A percentile compares a stretch with the other conserved stretches of the same genome.
These are phyloP conservation scores for Curvularia lunata DNA, from an alignment of 2,329 filamentous ascomycete genomes.

Conservation along the genomic window DNA sequence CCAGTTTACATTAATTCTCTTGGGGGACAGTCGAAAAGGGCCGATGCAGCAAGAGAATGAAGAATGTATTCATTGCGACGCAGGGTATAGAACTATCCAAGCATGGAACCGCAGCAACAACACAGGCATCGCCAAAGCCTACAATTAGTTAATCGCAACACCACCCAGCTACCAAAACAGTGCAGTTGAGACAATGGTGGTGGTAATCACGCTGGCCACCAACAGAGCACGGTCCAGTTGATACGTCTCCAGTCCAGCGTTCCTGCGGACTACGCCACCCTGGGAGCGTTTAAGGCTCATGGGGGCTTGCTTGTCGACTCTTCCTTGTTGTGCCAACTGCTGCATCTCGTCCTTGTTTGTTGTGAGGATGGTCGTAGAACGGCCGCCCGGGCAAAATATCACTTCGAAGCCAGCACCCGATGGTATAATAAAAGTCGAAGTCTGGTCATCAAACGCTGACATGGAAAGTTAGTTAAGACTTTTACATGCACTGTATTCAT, in stretches of 20 bases:
- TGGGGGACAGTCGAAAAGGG: not conserved
- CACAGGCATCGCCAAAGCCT: not conserved
- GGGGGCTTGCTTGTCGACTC: conserved; percentile 36
- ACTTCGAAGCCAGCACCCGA: conserved; percentile 78
- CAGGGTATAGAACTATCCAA: conserved; percentile 22
- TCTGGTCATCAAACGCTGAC: conserved; percentile 63
- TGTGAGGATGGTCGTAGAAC: conserved; percentile 57
- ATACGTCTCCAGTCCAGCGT: conserved; percentile 15
- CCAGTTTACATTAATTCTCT: not conserved
- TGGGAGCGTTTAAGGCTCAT: conserved; percentile 25
- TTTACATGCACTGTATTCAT: not conserved
- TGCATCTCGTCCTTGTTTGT: conserved; percentile 46
- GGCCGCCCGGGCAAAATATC: conserved; percentile 72
- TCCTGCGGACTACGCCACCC: conserved; percentile 27
- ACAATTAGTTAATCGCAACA: not conserved
- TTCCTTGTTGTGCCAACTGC: conserved; percentile 41
- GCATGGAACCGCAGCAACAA: conserved; percentile 7
- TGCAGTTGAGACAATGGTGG: not conserved
- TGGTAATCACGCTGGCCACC: conserved; percentile 14
- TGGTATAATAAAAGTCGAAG: conserved; percentile 63
- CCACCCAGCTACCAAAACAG: conserved; percentile 2
- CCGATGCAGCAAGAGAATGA: not conserved
- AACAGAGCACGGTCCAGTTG: conserved; percentile 15
- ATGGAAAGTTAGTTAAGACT: conserved; percentile 1
- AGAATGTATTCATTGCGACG: not conserved